phyloP scores from a whole-genome alignment of 495 filamentous ascomycete genomes.

The Neurospora terricola region DNA sequence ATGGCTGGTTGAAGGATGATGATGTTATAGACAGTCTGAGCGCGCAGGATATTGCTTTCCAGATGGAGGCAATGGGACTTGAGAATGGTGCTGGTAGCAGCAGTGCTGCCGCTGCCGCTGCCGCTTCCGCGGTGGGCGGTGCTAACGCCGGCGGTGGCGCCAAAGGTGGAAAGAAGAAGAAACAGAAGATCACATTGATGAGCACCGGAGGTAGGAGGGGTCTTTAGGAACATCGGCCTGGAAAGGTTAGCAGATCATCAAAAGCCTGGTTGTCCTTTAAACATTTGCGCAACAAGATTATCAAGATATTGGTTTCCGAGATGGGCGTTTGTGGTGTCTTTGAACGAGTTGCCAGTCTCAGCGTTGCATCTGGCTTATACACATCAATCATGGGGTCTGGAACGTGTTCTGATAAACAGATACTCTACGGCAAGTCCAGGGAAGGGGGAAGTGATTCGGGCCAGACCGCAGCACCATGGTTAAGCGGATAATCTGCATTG shows the following conservation, averaged over 20 bases:
- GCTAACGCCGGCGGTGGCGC: conserved; percentile 16
- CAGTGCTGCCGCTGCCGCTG: conserved; percentile 8
- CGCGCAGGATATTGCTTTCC: conserved; percentile 29
- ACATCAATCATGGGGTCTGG: background rate
- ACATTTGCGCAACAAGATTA: background rate
- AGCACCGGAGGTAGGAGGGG: conserved; percentile 51
- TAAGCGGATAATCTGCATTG: background rate
- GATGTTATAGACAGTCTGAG: conserved; percentile 26
- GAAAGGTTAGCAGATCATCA: background rate
- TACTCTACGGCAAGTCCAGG: background rate
- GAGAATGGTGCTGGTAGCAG: conserved; percentile 16
- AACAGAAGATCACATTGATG: conserved; percentile 92
- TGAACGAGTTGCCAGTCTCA: background rate
- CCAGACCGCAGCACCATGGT: background rate
- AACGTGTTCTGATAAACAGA: background rate
- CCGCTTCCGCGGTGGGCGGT: conserved; percentile 11
- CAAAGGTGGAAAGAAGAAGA: conserved; percentile 73
- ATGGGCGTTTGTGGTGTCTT: background rate
- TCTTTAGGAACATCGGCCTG: conserved; percentile 1
- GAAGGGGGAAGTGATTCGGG: background rate
- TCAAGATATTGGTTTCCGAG: background rate
- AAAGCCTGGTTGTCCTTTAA: background rate
- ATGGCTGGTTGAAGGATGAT: conserved; percentile 70
- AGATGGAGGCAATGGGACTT: conserved; percentile 35
- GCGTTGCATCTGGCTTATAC: background rate